Evolutionary conservation across 2,329 filamentous ascomycete species (phyloP), one percentile per base, ranked within the genome.

Genomic region (Diaporthe ampelina): DNA sequence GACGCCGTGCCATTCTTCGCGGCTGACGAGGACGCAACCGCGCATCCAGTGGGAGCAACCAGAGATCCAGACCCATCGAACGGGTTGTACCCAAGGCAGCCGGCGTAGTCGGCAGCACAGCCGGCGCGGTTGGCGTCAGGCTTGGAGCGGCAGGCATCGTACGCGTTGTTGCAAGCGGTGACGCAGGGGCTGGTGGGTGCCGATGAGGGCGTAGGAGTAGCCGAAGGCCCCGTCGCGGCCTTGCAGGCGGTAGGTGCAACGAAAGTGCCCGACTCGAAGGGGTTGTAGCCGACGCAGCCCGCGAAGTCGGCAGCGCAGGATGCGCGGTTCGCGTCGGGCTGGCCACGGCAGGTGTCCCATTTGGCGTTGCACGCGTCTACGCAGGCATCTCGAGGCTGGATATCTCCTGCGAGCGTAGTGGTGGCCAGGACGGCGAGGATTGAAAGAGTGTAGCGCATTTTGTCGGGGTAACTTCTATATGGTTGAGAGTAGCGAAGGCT

Each of bases 341-440:
- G 10, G 59, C 5, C 1, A 9, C 59, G 59, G 59, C 59, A 65
- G 1, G 59, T n/a, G 59, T 32, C 43, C 15, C 26, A 65, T 19
- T 40, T 37, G 24, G 26, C n/a, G 6, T 11, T 5, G 40, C 59
- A 65, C 19, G 59, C 59, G 32, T 32, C 59, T 10, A 21, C 29
- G 40, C 59, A 65, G 26, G 40, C 59, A 48, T 65, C 59, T 48
- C 59, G 59, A 19, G 40, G 24, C 48, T 48, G 40, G 8, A 65
- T 48, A 3, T 65, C 40, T 40, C 59, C 59, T 48, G 59, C 59
- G 10, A 65, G 26, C 2, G 59, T 26, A n/a, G 40, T 48, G 59
- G 24, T 65, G 43, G 59, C 59, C 40, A 65, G 59, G 10, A 48
- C 40, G 59, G 59, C 59, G 3, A 65, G 24, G 11, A 48, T 65